Base-by-base conservation (phyloP, 768 basidiomycete species). In the Mycena pura region DNA sequence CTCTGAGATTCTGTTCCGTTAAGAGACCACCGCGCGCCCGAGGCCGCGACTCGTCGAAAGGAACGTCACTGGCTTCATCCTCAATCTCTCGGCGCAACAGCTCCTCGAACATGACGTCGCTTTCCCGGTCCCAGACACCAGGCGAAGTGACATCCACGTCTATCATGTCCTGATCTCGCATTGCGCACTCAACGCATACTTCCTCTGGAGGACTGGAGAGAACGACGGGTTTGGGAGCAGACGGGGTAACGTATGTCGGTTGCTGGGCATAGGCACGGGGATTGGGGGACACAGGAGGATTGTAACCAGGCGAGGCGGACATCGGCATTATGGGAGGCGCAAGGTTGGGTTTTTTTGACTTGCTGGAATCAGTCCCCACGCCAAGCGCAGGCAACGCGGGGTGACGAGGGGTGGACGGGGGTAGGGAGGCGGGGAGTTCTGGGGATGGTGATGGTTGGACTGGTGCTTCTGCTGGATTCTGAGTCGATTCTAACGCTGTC, bases 121-220 rank as follows among this genome's bases (percentile, higher is more conserved):
- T 95, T 63, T 90, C 90, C 36, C 97, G 83, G 0, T 92, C 93
- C 97, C 97, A 99, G 8, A 91, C 84, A 1, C 95, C 93, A 10
- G 89, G 86, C 27, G 88, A 86, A 3, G 88, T 84, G 21, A 97
- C 97, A 73, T 92, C 85, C 24, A 99, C 94, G 73, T 97, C 96
- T 9, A 90, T 93, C 91, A 99, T 94, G 72, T 99, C 97, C 71
- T 96, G 87, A 74, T 99, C 97, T 29, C 97, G 89, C 96, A 99
- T 99, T 58, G 97, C 91, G 71, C 97, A 99, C 74, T 99, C 97
- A 32, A 97, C 81, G 68, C 96, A 99, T 28, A 98, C 78, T 68
- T 92, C 91, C 64, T 84, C 87, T 10, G 76, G 85, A 22, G 81
- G 84, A 14, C 79, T 79, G 8, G 80, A 73, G 17, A 74, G 74